A percentile compares a stretch with the other conserved stretches of the same genome.
Conservation (phyloP, 2,329 filamentous ascomycete genomes). For the Mycosphaerella sp. region DNA sequence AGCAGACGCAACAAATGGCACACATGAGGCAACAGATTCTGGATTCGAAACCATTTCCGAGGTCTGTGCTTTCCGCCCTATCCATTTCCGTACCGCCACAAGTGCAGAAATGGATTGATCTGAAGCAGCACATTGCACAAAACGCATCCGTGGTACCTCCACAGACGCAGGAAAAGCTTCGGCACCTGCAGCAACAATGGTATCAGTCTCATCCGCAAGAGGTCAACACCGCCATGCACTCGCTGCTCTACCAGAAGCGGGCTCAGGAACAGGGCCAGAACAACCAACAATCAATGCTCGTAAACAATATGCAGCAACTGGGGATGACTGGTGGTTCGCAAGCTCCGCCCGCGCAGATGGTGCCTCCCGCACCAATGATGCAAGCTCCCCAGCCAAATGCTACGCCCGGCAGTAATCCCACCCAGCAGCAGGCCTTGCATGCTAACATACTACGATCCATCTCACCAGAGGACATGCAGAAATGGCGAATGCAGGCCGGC, state of each 20-base stretch:
- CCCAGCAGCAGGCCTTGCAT: constrained; percentile 16
- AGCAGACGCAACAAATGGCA: constrained; percentile 13
- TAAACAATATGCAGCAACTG: constrained; percentile 11
- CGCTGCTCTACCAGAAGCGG: constrained; percentile 32
- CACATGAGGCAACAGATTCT: constrained; percentile 15
- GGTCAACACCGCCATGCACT: constrained; percentile 18
- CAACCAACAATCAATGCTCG: constrained; percentile 27
- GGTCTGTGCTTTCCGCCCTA: constrained; percentile 10
- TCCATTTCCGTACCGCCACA: constrained; percentile 40
- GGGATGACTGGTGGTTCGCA: constrained; percentile 21
- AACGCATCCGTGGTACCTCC: constrained; percentile 42
- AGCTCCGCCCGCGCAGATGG: constrained; percentile 39
- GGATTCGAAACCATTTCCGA: constrained; percentile 19
- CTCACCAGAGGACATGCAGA: constrained; percentile 37
- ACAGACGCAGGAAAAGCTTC: constrained; percentile 38
- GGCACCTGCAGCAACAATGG: constrained; percentile 25
- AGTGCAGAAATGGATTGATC: constrained; percentile 51
- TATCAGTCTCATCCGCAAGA: constrained; percentile 24
- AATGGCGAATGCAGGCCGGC: constrained; percentile 32
- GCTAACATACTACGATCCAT: constrained; percentile 10
- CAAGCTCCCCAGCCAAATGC: not conserved
- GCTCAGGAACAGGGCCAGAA: constrained; percentile 41
- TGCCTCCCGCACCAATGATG: constrained; percentile 27
- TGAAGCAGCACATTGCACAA: constrained; percentile 48
- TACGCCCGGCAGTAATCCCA: constrained; percentile 25